Evolutionary conservation across 2,329 filamentous ascomycete genomes (phyloP).

Genomic region (Hypoxylon sp.): DNA sequence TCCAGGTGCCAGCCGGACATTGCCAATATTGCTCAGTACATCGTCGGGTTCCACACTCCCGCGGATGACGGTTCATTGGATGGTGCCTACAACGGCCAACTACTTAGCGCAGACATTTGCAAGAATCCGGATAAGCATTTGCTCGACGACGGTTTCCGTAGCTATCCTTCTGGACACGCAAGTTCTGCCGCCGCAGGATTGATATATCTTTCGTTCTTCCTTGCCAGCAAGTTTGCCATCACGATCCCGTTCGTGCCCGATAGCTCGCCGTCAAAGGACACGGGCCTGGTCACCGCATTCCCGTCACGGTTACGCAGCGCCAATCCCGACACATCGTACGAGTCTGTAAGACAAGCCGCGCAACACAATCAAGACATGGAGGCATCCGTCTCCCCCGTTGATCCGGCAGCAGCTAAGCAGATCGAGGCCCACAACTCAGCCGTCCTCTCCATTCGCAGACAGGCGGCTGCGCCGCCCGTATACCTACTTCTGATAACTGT

Average conservation of each 20-base stretch:
- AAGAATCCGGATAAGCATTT: constrained; percentile 70
- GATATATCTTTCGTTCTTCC: constrained; percentile 87
- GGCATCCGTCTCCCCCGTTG: constrained; percentile 50
- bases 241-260: constrained; percentile 77
- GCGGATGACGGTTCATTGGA: constrained; percentile 55
- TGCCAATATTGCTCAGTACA: constrained; percentile 69
- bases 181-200: constrained; percentile 84
- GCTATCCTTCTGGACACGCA: constrained; percentile 84
- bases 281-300: constrained; percentile 74
- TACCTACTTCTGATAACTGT: constrained; percentile 81
- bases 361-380: constrained; percentile 53
- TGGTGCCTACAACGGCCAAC: constrained; percentile 67
- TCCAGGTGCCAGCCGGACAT: constrained; percentile 84
- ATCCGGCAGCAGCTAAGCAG: constrained; percentile 52
- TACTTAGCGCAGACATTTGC: constrained; percentile 86
- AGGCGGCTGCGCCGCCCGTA: constrained; percentile 85
- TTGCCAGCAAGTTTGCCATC: constrained; percentile 85
- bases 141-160: constrained; percentile 87
- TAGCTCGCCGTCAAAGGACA: constrained; percentile 61
- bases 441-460: constrained; percentile 72
- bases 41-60: constrained; percentile 65
- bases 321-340: constrained; percentile 54
- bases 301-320: constrained; percentile 76
- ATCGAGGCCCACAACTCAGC: constrained; percentile 56
- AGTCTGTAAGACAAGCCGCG: constrained; percentile 56